These are phyloP conservation scores for Podospora didyma DNA, from an alignment of 495 filamentous ascomycete genomes.

Conservation along the genomic window DNA sequence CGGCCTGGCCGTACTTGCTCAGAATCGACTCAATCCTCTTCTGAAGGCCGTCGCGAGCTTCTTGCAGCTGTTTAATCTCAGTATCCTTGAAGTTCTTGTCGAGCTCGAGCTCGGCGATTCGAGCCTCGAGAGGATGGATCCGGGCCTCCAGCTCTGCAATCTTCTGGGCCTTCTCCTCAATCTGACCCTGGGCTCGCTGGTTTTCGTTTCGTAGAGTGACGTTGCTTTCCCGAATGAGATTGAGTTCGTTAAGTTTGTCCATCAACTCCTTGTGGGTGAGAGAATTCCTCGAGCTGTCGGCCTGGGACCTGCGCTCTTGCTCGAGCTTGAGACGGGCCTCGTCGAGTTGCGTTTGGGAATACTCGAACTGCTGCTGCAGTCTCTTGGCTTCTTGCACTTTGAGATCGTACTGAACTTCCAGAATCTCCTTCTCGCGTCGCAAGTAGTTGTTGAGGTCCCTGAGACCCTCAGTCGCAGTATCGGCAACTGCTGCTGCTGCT, in stretches of 20 bases:
- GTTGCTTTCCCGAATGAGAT: conserved; percentile 89
- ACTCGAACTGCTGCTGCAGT: conserved; percentile 82
- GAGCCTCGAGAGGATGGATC: conserved; percentile 77
- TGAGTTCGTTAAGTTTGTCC: conserved; percentile 90
- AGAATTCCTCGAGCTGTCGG: conserved; percentile 64
- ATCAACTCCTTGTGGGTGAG: conserved; percentile 82
- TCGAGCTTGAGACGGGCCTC: conserved; percentile 80
- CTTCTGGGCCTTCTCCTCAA: conserved; percentile 68
- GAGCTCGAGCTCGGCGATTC: conserved; percentile 73
- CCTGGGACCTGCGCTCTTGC: conserved; percentile 75
- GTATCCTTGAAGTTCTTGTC: conserved; percentile 74
- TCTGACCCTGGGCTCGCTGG: conserved; percentile 67
- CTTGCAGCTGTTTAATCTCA: conserved; percentile 78
- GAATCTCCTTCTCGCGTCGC: conserved; percentile 94
- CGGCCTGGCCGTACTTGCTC: conserved; percentile 90
- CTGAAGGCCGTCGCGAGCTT: conserved; percentile 87
- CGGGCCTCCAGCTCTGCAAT: conserved; percentile 69
- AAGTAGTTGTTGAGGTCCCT: conserved; percentile 87
- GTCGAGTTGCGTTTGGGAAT: conserved; percentile 80
- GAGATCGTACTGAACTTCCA: conserved; percentile 89
- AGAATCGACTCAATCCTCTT: conserved; percentile 91
- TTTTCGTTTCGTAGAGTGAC: conserved; percentile 81
- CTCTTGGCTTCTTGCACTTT: conserved; percentile 81
- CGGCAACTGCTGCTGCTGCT: conserved; percentile 33
- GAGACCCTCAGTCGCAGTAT: conserved; percentile 62